Evolutionary conservation across 495 filamentous ascomycete genomes (phyloP).

Genomic region (Tuber indicum): DNA sequence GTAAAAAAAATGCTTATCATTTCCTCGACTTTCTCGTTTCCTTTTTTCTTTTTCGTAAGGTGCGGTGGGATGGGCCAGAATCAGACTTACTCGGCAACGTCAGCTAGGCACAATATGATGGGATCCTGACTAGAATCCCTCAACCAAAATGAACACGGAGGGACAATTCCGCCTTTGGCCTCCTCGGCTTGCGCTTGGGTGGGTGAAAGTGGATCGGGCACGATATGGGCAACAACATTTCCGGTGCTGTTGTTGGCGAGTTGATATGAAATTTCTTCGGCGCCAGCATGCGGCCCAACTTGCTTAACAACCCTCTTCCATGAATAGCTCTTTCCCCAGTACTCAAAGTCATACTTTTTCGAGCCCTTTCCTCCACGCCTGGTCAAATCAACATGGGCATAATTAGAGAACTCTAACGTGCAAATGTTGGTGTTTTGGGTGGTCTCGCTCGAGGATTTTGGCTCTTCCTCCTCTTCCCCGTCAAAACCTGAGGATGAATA

Average conservation of each 20-base stretch:
- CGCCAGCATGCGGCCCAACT: conserved; percentile 45
- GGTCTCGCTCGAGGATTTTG: conserved; percentile 41
- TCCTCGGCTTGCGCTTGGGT: conserved; percentile 66
- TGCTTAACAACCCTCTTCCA: conserved; percentile 71
- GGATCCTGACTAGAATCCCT: conserved; percentile 51
- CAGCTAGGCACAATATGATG: conserved; percentile 51
- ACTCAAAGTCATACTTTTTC: conserved; percentile 84
- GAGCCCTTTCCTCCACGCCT: conserved; percentile 61
- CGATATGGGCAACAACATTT: conserved; percentile 68
- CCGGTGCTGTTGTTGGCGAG: conserved; percentile 60
- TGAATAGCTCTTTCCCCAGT: conserved; percentile 78
- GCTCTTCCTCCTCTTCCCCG: conserved; percentile 43
- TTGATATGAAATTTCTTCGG: conserved; percentile 64
- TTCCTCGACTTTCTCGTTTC: background rate
- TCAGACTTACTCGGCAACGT: conserved; percentile 84
- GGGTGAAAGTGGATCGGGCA: conserved; percentile 68
- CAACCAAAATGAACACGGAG: conserved; percentile 83
- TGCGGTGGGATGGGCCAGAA: conserved; percentile 18
- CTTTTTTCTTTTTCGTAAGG: conserved; percentile 14
- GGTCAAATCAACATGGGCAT: conserved; percentile 81
- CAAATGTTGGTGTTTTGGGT: conserved; percentile 61
- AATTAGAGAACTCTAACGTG: conserved; percentile 93
- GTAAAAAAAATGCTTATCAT: conserved; percentile 9
- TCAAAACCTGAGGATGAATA: conserved; percentile 49
- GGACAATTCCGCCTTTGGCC: conserved; percentile 80